phyloP scores from a whole-genome alignment of 805 yeast genomes.

The Teunomyces gatunensis region DNA sequence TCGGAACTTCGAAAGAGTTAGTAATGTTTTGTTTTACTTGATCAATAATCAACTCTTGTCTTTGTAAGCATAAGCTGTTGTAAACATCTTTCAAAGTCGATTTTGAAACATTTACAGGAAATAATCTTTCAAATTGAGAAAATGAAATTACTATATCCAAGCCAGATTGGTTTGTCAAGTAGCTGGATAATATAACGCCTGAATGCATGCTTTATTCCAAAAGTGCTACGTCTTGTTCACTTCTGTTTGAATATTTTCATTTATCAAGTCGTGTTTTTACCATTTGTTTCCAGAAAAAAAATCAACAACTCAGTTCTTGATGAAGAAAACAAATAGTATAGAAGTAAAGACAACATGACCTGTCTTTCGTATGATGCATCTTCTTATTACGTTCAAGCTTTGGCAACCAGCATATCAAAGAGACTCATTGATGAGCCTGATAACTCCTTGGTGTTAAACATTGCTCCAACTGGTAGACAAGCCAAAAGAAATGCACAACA shows the following conservation, averaged over 20 bases:
- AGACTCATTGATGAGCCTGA: conserved; percentile 66
- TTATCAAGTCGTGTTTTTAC: not conserved
- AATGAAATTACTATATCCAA: conserved; percentile 17
- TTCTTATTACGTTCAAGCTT: conserved; percentile 65
- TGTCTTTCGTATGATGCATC: conserved; percentile 17
- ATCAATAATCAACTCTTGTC: conserved; percentile 2
- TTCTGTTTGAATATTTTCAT: not conserved
- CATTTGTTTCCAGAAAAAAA: not conserved
- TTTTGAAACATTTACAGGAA: conserved; percentile 10
- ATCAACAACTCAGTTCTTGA: not conserved
- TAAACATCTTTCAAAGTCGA: conserved; percentile 10
- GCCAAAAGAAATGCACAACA: conserved; percentile 70
- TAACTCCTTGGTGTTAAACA: conserved; percentile 63
- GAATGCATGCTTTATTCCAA: conserved; percentile 20
- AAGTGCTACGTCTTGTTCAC: not conserved
- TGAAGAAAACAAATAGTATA: not conserved
- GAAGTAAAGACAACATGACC: conserved; percentile 6
- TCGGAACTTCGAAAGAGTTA: conserved; percentile 23
- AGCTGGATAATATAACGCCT: conserved; percentile 16
- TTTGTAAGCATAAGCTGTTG: conserved; percentile 12
- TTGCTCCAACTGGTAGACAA: conserved; percentile 73
- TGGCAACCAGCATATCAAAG: conserved; percentile 69
- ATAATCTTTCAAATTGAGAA: conserved; percentile 17
- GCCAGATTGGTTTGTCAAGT: conserved; percentile 15
- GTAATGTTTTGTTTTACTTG: conserved; percentile 12